Evolutionary conservation across 2,329 filamentous ascomycete species (phyloP), one percentile per base, ranked within the genome.

Genomic region (Lecanicillium sp.): DNA sequence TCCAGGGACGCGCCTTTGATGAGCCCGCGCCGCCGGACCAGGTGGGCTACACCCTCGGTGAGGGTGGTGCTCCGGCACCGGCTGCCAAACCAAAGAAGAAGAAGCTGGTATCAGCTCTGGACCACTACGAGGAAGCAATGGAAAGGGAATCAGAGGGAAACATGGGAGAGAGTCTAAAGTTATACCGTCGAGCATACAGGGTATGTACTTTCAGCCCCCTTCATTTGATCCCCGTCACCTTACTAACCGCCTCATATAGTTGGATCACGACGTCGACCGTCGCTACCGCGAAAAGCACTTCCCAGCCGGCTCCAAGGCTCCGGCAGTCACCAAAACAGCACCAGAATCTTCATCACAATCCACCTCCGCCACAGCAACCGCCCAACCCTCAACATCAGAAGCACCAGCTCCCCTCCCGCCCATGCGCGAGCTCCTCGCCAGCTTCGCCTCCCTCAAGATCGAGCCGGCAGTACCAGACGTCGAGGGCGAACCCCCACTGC

Each of bases 261-360:
- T 98, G 61, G 92, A 97, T 57, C 72, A 81, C 40, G 69, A 72
- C 12, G 90, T 98, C 37, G 88, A 98, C 58, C 78, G 86, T 52
- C 72, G 76, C 41, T 98, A 96, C 66, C 85, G 86, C 52, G 83
- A 87, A 53, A 97, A 97, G 64, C 81, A 97, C 62, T 96, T 92
- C 53, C 84, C 77, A 29, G 72, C 75, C 9, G 62, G 68, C 46
- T 62, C 71, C 45, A 80, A 75, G 54, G 62, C 64, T 7, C 46
- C 46, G 47, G 20, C 43, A 25, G 22, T 25, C 22, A 7, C 22
- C n/a, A n/a, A n/a, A n/a, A n/a, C n/a, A n/a, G n/a, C n/a, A n/a
- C 28, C 46, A 17, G 40, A 53, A 20, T 41, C 56, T 32, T 43
- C 49, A 27, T 45, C 37, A 37, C 57, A 25, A 55, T 64, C 36